A percentile compares a stretch with the other conserved stretches of the same genome.
phyloP scores from a whole-genome alignment of 169 alveolate species.

The Cryptosporidium bovis region DNA sequence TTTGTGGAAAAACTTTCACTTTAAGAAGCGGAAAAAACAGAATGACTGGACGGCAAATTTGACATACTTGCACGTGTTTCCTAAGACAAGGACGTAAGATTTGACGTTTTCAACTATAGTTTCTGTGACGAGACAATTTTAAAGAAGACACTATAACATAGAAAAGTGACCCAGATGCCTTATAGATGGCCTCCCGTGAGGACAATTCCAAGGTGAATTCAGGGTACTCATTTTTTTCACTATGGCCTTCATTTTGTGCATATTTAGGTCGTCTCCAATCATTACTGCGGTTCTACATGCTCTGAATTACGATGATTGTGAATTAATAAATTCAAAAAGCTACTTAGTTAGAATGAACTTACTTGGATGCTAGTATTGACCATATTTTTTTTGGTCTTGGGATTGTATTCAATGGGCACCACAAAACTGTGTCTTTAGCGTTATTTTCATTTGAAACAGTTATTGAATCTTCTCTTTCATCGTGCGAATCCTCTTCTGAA shows the following conservation, averaged over 20 bases:
- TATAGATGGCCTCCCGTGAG: slow-evolving; percentile 99
- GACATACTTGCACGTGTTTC: no score
- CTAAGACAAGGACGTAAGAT: no score
- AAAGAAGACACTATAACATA: no score
- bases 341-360: neutral
- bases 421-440: slow-evolving; percentile 12
- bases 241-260: slow-evolving; percentile 88
- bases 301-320: slow-evolving; percentile 75
- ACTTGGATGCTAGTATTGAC: slow-evolving; percentile 89
- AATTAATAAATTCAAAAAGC: neutral
- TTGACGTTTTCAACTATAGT: no score
- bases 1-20: no score
- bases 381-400: slow-evolving; percentile 88
- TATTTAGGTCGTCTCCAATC: slow-evolving; percentile 94
- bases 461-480: slow-evolving; percentile 70
- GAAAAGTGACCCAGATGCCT: slow-evolving; percentile 83
- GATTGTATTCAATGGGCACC: slow-evolving; percentile 51
- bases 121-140: neutral
- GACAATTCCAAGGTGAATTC: slow-evolving; percentile 99
- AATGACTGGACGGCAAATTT: no score
- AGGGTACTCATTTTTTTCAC: slow-evolving; percentile 87
- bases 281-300: slow-evolving; percentile 97
- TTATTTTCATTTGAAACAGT: slow-evolving; percentile 31
- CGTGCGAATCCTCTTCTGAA: slow-evolving; percentile 71
- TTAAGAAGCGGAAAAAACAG: no score